A percentile compares a stretch with the other conserved stretches of the same genome.
These are phyloP conservation scores for Orobanche coerulescens DNA, from an alignment of 257 asterid species.

Conservation along the genomic window DNA sequence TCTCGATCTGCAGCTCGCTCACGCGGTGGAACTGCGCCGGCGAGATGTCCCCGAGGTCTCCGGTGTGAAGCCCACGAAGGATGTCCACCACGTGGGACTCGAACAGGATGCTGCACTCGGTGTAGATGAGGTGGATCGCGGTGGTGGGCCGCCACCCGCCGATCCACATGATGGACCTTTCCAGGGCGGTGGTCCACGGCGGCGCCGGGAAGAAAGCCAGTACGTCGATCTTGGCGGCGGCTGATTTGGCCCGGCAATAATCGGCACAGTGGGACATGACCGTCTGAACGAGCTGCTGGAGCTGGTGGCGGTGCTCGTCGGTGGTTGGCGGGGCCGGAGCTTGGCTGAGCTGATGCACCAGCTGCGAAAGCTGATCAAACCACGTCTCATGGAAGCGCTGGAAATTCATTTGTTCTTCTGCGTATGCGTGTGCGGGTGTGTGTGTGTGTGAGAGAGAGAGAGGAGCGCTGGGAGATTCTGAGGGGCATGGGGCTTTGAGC, in stretches of 20 bases:
- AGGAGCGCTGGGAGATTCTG: neutral
- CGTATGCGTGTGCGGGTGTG: neutral
- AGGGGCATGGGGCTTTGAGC: neutral
- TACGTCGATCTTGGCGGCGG: conserved; percentile 35
- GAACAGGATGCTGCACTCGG: conserved; percentile 68
- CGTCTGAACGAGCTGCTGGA: conserved; percentile 36
- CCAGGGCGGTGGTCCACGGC: conserved; percentile 58
- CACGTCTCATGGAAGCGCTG: conserved; percentile 47
- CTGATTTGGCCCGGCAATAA: conserved; percentile 48
- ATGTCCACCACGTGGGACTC: conserved; percentile 66
- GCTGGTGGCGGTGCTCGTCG: conserved; percentile 29
- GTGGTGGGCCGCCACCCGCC: conserved; percentile 94
- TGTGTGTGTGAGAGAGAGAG: neutral
- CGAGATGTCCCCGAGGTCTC: conserved; percentile 76
- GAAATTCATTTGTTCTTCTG: conserved; percentile 27
- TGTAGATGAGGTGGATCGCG: conserved; percentile 66
- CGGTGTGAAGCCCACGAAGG: conserved; percentile 53
- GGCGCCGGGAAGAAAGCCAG: conserved; percentile 45
- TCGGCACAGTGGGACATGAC: conserved; percentile 42
- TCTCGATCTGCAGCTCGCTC: conserved; percentile 71
- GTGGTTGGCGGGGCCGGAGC: conserved; percentile 30
- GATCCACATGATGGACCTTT: conserved; percentile 72
- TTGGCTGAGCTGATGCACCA: conserved; percentile 35
- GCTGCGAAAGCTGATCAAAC: conserved; percentile 41
- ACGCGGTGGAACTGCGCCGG: conserved; percentile 64